A percentile compares a stretch with the other conserved stretches of the same genome.
Conservation (phyloP, 441 rosid species). For the Populus tomentosa region DNA sequence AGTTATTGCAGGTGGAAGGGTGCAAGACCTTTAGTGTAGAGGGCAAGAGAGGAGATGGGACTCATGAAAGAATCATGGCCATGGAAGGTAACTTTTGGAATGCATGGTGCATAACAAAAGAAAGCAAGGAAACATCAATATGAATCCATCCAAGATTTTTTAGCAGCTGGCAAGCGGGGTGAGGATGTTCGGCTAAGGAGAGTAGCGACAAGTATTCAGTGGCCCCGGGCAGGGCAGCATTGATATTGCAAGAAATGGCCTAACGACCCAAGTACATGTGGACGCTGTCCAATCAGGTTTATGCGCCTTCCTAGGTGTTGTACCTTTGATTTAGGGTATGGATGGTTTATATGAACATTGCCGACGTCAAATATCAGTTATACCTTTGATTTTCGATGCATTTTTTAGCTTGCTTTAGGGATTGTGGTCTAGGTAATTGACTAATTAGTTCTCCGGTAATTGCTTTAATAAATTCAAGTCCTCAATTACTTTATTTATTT, state of each 20-base stretch:
- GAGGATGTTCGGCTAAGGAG: slow-evolving; percentile 3
- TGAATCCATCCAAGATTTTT: slow-evolving; percentile 12
- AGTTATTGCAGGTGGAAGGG: too few relatives aligned
- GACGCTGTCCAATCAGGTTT: not conserved
- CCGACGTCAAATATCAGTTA: too few relatives aligned
- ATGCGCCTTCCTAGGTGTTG: not conserved
- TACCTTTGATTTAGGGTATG: too few relatives aligned
- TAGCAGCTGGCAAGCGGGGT: slow-evolving; percentile 15
- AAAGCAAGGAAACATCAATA: slow-evolving; percentile 30
- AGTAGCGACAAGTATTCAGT: slow-evolving; percentile 11
- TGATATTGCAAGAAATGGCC: not conserved
- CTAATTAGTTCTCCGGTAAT: too few relatives aligned
- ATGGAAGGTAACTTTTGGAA: slow-evolving; percentile 41
- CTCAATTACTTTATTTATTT: too few relatives aligned
- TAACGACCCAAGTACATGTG: not conserved
- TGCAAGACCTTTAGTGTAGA: too few relatives aligned
- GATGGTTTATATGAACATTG: too few relatives aligned
- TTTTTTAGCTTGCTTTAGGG: too few relatives aligned
- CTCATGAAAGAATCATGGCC: slow-evolving; percentile 32
- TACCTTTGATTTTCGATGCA: too few relatives aligned
- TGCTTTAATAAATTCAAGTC: too few relatives aligned
- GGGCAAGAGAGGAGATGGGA: slow-evolving; percentile 30
- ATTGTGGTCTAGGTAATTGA: too few relatives aligned
- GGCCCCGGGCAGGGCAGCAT: not conserved
- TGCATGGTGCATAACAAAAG: slow-evolving; percentile 43